phyloP scores from a whole-genome alignment of 371 early-diverging fungal genomes.

The Rhizopus microsporus region DNA sequence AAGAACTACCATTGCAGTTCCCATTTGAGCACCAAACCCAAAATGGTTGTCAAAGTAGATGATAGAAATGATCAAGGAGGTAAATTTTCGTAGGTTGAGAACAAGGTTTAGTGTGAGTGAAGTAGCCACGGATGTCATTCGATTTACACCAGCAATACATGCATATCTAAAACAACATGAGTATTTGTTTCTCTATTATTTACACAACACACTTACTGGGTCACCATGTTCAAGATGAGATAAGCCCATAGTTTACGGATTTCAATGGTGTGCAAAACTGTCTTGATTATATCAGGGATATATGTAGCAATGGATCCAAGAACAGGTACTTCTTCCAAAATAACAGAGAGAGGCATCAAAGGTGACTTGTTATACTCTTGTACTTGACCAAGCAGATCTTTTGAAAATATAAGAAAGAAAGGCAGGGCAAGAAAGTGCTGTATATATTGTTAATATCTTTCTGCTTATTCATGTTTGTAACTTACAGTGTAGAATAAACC shows the following conservation, averaged over 20 bases:
- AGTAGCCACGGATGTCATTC: conserved; percentile 73
- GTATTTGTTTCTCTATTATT: not conserved
- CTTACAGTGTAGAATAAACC: conserved; percentile 85
- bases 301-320: conserved; percentile 23
- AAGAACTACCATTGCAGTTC: conserved; percentile 71
- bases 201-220: conserved; percentile 64
- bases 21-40: conserved; percentile 63
- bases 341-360: conserved; percentile 39
- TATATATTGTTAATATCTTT: not conserved
- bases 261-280: conserved; percentile 20
- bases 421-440: conserved; percentile 83
- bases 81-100: conserved; percentile 83
- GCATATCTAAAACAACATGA: conserved; percentile 50
- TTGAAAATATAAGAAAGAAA: conserved; percentile 71
- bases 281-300: conserved; percentile 22
- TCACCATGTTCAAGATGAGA: conserved; percentile 66
- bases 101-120: conserved; percentile 86
- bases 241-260: conserved; percentile 74
- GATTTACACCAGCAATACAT: conserved; percentile 88
- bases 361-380: conserved; percentile 55
- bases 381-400: conserved; percentile 61
- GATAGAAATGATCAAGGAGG: conserved; percentile 80
- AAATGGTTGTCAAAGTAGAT: conserved; percentile 80
- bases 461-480: not conserved
- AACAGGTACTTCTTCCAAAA: conserved; percentile 37